These are phyloP conservation scores for Eragrostis tef DNA, from an alignment of 202 grass and related monocot genomes.

Conservation along the genomic window DNA sequence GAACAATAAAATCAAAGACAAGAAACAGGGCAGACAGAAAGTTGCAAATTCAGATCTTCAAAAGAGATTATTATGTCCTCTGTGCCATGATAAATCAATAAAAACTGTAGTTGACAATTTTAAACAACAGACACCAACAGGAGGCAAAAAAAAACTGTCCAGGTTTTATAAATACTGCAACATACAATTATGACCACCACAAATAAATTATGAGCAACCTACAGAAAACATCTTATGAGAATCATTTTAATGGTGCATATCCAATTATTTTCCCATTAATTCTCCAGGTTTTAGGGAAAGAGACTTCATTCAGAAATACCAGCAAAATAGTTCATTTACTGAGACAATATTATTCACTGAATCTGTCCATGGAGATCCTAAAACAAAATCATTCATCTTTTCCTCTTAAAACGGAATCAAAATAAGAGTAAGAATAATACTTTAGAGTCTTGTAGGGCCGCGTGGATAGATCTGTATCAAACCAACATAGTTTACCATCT, in stretches of 20 bases:
- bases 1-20: conserved; percentile 3
- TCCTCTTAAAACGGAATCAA: neutral
- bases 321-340: neutral
- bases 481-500: conserved; percentile 98
- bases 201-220: conserved; percentile 8
- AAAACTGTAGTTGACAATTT: neutral
- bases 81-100: neutral
- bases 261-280: neutral
- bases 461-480: conserved; percentile 88
- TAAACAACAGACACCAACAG: neutral
- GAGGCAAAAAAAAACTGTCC: conserved; percentile 26
- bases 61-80: neutral
- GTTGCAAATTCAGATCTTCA: neutral
- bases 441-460: conserved; percentile 86
- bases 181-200: neutral
- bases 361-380: neutral
- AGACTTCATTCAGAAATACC: neutral
- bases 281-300: neutral
- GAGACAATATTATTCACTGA: neutral
- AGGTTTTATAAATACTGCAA: conserved; percentile 7
- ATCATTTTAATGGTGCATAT: conserved; percentile 3
- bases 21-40: neutral
- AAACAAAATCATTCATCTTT: neutral
- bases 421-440: conserved; percentile 57
- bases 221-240: neutral